Conservation (phyloP, 208 protist species). For the Herpetomonas muscarum region DNA sequence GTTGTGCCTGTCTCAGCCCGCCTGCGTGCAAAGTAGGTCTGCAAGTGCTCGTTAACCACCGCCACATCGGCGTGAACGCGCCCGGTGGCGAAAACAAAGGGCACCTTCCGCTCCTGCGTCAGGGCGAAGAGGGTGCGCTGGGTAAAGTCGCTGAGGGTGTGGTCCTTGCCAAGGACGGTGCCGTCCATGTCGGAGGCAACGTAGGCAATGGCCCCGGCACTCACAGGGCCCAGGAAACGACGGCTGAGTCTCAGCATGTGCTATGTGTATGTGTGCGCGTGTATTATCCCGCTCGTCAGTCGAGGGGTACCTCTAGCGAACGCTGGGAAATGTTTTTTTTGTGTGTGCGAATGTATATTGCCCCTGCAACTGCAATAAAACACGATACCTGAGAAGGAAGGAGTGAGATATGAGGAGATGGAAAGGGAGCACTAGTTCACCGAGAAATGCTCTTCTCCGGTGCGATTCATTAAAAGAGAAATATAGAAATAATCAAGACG, state of each 20-base stretch:
- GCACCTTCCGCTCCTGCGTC: slow-evolving; percentile 23
- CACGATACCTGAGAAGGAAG: too few species aligned
- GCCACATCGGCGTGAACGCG: slow-evolving; percentile 39
- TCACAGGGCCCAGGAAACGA: not conserved
- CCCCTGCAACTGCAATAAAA: too few species aligned
- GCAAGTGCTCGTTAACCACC: slow-evolving; percentile 34
- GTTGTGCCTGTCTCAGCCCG: not conserved
- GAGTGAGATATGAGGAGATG: too few species aligned
- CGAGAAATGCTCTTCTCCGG: too few species aligned
- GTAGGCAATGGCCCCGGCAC: slow-evolving; percentile 12
- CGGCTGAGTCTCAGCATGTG: not conserved
- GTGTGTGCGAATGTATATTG: too few species aligned
- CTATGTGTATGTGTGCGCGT: not conserved
- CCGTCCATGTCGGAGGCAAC: slow-evolving; percentile 63
- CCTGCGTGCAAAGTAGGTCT: slow-evolving; percentile 21
- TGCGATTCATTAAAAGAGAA: too few species aligned
- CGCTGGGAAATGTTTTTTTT: too few species aligned
- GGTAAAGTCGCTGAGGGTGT: slow-evolving; percentile 33
- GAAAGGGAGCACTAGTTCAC: too few species aligned
- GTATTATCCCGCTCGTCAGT: not conserved
- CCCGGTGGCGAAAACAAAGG: slow-evolving; percentile 46
- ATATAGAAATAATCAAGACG: too few species aligned
- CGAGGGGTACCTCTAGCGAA: too few species aligned
- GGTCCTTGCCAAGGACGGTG: slow-evolving; percentile 35
- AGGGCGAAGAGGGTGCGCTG: slow-evolving; percentile 33